A percentile compares a stretch with the other conserved stretches of the same genome.
Conservation (phyloP, 495 filamentous ascomycete genomes). For the Hypoxylon subgilvum region DNA sequence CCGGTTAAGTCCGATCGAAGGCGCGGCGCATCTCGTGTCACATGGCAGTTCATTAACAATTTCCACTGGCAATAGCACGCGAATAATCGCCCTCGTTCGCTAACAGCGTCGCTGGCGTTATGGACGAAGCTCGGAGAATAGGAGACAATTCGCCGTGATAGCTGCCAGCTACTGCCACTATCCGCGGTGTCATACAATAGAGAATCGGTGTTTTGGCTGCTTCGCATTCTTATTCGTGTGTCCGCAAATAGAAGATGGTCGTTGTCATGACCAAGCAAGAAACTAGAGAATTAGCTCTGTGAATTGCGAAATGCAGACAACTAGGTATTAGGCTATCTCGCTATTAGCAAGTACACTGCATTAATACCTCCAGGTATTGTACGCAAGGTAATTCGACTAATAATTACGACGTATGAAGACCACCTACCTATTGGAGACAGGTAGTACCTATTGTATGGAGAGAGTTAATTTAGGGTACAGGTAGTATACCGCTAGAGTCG, state of each 20-base stretch:
- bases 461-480: slow-evolving; percentile 13
- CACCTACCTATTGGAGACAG: too few relatives aligned
- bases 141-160: too few relatives aligned
- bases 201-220: background rate
- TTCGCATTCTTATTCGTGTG: slow-evolving; percentile 2
- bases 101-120: background rate
- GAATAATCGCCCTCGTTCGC: slow-evolving; percentile 32
- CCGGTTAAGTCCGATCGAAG: slow-evolving; percentile 14
- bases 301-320: slow-evolving; percentile 11
- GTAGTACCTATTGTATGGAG: too few relatives aligned
- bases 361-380: too few relatives aligned
- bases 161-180: background rate
- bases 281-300: background rate
- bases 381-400: too few relatives aligned
- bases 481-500: slow-evolving; percentile 14
- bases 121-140: slow-evolving; percentile 35
- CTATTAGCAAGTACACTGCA: too few relatives aligned
- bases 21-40: slow-evolving; percentile 24
- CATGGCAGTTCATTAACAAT: slow-evolving; percentile 31
- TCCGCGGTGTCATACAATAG: background rate
- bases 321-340: slow-evolving; percentile 33
- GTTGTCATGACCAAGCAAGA: slow-evolving; percentile 20
- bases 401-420: too few relatives aligned
- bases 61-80: slow-evolving; percentile 32
- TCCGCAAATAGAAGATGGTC: slow-evolving; percentile 27